Base-by-base conservation (phyloP, 177 flowering plant genomes). In the Vitis hybrid region DNA sequence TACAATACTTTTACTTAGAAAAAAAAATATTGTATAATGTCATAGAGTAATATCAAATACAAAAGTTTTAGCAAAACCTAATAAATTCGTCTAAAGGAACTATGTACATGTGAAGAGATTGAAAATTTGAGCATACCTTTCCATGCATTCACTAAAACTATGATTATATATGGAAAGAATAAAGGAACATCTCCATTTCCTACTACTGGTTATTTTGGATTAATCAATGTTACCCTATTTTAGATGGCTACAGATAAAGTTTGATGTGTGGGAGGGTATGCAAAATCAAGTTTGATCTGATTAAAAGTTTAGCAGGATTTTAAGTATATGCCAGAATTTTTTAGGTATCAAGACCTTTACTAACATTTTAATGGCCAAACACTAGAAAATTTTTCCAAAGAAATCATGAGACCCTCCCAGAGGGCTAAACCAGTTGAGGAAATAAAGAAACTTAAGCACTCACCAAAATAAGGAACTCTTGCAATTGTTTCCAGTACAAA, bases 381-480 rank as follows among this genome's bases (percentile, higher is more conserved):
- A 8, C 5, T 48, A 1, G 30, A 63, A 5, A 35, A 21, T 20
- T 35, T 30, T 52, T 24, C 51, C 15, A 30, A 48, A 66, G 2
- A 27, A 17, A 61, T 21, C 15, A 53, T 21, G 61, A 50, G 2
- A 49, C 8, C 55, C 41, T 9, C 21, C 41, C 2, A 41, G 11
- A 58, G 50, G 51, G 46, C 14, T n/a, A 71, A 56, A 41, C 11
- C 20, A 30, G 4, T 68, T 50, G 10, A 32, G n/a, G 46, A 76
- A 68, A 55, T 56, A 12, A 15, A 8, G 59, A 75, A 67, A 71
- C 11, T 41, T 3, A 12, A 35, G 59, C 58, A 78, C 90, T 83
- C 75, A 95, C 99, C 96, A 77, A 96, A 96, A 80, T 96, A 96
- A 71, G 99, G 99, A 68, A 96, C 97, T 79, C 98, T 87, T 51